phyloP scores from a whole-genome alignment of 2,329 filamentous ascomycete genomes.

The Penicillium brevicompactum region DNA sequence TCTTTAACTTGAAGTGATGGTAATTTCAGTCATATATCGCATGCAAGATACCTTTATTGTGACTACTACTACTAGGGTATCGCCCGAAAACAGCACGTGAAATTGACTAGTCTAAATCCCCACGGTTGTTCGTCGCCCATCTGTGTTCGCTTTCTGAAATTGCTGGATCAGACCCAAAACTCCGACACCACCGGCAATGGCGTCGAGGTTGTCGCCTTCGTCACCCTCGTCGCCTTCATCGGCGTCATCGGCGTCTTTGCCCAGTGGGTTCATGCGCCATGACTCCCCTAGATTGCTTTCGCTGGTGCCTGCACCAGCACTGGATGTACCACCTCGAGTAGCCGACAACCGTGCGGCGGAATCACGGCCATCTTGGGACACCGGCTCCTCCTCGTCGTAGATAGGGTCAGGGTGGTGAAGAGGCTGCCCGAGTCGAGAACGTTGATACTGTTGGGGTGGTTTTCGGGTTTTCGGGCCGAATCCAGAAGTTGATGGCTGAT shows the following conservation, averaged over 20 bases:
- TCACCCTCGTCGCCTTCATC: slow-evolving; percentile 52
- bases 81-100: background rate
- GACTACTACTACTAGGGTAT: no score
- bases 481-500: slow-evolving; percentile 46
- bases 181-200: slow-evolving; percentile 53
- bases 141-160: slow-evolving; percentile 61
- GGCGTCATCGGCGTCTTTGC: slow-evolving; percentile 34
- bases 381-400: slow-evolving; percentile 35
- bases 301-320: slow-evolving; percentile 41
- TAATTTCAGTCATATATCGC: no score
- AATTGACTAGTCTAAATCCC: slow-evolving; percentile 30
- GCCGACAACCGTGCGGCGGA: slow-evolving; percentile 19
- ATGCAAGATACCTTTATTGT: no score
- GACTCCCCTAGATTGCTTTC: slow-evolving; percentile 63
- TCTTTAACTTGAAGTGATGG: no score
- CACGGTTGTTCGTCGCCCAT: slow-evolving; percentile 39
- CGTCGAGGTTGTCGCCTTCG: slow-evolving; percentile 52
- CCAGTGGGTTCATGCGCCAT: slow-evolving; percentile 49
- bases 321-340: slow-evolving; percentile 33
- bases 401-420: slow-evolving; percentile 28
- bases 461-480: slow-evolving; percentile 33
- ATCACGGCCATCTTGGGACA: slow-evolving; percentile 17
- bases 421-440: slow-evolving; percentile 34
- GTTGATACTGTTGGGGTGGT: slow-evolving; percentile 24
- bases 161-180: slow-evolving; percentile 68